Evolutionary conservation across 169 alveolate genomes (phyloP).

Genomic region (Babesia bovis): DNA sequence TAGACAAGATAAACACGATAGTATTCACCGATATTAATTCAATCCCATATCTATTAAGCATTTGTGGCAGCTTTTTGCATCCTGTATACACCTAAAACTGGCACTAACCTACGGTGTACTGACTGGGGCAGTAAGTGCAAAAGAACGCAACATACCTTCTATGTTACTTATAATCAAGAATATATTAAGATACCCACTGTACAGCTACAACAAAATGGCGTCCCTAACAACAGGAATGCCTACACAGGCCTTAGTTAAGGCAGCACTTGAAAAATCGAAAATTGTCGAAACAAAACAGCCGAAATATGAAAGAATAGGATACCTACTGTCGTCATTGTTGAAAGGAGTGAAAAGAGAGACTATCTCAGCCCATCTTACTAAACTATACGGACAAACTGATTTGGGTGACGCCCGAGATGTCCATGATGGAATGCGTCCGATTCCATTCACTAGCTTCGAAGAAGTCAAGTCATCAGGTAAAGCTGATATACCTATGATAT

Average conservation of each 20-base stretch:
- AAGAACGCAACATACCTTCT: neutral
- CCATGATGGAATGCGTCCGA: constrained; percentile 24
- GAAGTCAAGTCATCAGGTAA: neutral
- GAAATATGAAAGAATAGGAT: constrained; percentile 26
- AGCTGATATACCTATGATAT: neutral
- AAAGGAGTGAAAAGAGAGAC: constrained; percentile 5
- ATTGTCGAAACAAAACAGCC: constrained; percentile 30
- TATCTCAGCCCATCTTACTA: constrained; percentile 27
- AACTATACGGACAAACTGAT: constrained; percentile 13
- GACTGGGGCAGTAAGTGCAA: neutral
- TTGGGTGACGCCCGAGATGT: constrained; percentile 18
- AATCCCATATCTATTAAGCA: neutral
- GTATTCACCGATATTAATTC: neutral
- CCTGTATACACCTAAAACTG: neutral
- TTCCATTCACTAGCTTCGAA: neutral
- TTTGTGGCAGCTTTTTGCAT: neutral
- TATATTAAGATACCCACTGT: neutral
- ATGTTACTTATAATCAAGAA: neutral
- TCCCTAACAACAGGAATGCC: constrained; percentile 46
- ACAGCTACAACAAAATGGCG: constrained; percentile 18
- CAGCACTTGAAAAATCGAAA: constrained; percentile 15
- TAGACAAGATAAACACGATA: neutral
- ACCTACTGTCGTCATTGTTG: constrained; percentile 22
- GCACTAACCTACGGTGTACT: neutral
- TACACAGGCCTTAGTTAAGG: constrained; percentile 33